Percentiles rank a stretch among this genome's conserved stretches.
Conservation (phyloP, 352 stramenopile genomes). For the Phytophthora syringae region DNA sequence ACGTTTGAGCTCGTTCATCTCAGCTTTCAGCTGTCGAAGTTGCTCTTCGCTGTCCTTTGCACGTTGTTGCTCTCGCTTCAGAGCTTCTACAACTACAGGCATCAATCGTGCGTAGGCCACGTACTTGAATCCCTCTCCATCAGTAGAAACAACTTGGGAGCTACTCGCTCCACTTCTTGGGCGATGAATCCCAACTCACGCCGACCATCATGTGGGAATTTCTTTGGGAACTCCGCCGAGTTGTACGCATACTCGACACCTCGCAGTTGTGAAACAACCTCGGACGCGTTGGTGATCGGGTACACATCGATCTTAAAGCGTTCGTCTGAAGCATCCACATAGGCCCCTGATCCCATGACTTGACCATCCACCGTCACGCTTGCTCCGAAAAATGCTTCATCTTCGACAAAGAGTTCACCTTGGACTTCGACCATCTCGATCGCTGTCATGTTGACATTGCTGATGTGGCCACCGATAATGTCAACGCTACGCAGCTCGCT, state of each 20-base stretch:
- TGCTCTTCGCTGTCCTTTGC: conserved; percentile 20
- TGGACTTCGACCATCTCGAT: conserved; percentile 76
- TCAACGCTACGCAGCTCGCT: conserved; percentile 73
- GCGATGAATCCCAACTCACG: conserved; percentile 89
- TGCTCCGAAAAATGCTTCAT: conserved; percentile 84
- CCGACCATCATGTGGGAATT: conserved; percentile 40
- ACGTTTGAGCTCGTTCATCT: conserved; percentile 24
- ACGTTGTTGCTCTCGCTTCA: conserved; percentile 59
- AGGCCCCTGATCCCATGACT: conserved; percentile 91
- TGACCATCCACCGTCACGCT: conserved; percentile 87
- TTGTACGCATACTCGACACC: conserved; percentile 76
- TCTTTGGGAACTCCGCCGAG: conserved; percentile 43
- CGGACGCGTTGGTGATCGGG: conserved; percentile 49
- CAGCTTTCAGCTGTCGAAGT: conserved; percentile 20
- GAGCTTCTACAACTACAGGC: conserved; percentile 79
- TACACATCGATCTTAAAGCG: conserved; percentile 87
- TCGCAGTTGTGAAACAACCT: conserved; percentile 57
- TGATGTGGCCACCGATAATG: conserved; percentile 79
- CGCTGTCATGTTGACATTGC: conserved; percentile 78
- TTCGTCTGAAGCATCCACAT: conserved; percentile 90
- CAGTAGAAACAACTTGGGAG: conserved; percentile 83
- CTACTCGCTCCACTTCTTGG: conserved; percentile 83
- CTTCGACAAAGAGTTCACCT: conserved; percentile 84
- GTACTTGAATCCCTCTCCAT: conserved; percentile 85
- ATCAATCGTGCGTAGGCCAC: conserved; percentile 86